These are phyloP conservation scores for Sarocladium oryzae DNA, from an alignment of 2,329 filamentous ascomycete species.

Conservation along the genomic window DNA sequence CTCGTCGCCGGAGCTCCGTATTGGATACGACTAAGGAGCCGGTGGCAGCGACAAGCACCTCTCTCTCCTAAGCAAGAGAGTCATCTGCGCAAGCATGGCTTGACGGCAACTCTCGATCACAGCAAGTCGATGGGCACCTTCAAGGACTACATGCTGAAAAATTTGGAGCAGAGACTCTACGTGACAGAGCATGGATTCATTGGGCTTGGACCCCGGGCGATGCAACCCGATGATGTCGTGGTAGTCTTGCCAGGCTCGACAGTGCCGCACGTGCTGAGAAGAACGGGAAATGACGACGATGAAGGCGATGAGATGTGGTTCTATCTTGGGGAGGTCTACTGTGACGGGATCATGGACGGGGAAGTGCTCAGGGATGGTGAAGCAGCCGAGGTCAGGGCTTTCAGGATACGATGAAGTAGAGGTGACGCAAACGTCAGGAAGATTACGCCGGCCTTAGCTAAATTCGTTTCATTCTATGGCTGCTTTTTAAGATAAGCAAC, in stretches of 20 bases:
- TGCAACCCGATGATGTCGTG: conserved; percentile 19
- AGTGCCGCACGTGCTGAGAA: conserved; percentile 21
- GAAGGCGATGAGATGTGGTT: conserved; percentile 13
- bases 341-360: conserved; percentile 28
- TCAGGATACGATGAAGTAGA: background rate
- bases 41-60: background rate
- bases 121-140: conserved; percentile 13
- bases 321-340: conserved; percentile 26
- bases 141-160: conserved; percentile 14
- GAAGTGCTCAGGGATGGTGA: conserved; percentile 17
- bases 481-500: too few relatives aligned
- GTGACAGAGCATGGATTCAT: conserved; percentile 22
- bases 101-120: conserved; percentile 11
- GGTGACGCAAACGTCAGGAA: background rate
- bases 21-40: background rate
- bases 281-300: background rate
- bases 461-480: too few relatives aligned
- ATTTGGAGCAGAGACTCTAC: conserved; percentile 18
- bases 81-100: conserved; percentile 9
- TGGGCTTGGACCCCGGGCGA: conserved; percentile 21
- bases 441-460: too few relatives aligned
- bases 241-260: conserved; percentile 23
- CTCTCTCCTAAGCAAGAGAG: background rate
- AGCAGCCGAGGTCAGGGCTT: background rate
- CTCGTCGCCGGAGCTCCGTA: background rate